Evolutionary conservation across 192 early-diverging fungal genomes (phyloP).

Genomic region (Diversispora eburnea): DNA sequence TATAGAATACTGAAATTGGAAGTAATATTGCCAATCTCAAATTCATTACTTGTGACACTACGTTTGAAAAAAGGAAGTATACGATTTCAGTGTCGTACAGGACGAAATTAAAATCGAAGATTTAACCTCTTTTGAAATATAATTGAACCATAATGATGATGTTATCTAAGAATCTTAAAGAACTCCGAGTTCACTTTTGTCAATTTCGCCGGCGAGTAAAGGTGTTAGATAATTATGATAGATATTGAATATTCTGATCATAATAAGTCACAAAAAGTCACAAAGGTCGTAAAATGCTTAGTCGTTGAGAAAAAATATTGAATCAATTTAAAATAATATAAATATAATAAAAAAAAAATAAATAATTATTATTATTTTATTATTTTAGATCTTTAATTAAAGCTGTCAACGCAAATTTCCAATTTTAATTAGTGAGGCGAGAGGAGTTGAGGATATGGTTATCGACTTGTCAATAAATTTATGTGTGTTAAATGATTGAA

Average conservation of each 20-base stretch:
- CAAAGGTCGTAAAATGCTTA: too few relatives aligned
- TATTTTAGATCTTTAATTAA: conserved; percentile 71
- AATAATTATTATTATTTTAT: neutral
- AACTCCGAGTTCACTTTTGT: conserved; percentile 88
- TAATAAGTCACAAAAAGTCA: too few relatives aligned
- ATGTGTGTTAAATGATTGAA: conserved; percentile 72
- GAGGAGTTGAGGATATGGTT: conserved; percentile 84
- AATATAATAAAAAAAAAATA: too few relatives aligned
- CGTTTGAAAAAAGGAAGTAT: too few relatives aligned
- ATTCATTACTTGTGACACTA: too few relatives aligned
- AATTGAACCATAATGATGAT: conserved; percentile 27
- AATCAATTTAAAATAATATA: neutral
- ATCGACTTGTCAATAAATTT: too few relatives aligned
- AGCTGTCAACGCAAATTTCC: conserved; percentile 79
- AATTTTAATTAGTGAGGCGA: conserved; percentile 86
- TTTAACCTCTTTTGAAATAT: too few relatives aligned
- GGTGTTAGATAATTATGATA: conserved; percentile 69
- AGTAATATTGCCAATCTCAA: too few relatives aligned
- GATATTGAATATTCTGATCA: neutral
- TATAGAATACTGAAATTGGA: too few relatives aligned
- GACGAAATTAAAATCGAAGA: too few relatives aligned
- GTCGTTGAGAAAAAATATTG: too few relatives aligned
- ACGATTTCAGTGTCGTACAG: too few relatives aligned
- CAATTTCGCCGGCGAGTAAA: conserved; percentile 72
- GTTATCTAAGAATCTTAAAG: conserved; percentile 70